Evolutionary conservation across 176 grass and related monocot genomes (phyloP).

Genomic region (Metroxylon sagu): DNA sequence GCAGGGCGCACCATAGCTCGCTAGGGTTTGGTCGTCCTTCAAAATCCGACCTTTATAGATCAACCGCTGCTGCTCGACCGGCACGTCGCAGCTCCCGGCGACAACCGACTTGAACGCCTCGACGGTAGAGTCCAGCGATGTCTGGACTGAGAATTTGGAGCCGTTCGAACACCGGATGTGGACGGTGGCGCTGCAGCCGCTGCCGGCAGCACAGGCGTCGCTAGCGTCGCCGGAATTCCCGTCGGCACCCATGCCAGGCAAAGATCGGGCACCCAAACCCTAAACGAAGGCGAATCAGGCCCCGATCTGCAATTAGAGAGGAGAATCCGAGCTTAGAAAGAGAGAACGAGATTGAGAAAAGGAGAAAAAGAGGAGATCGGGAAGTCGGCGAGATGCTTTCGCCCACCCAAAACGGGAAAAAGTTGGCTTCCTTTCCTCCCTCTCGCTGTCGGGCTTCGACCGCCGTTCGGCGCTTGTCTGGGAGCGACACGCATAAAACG

Average conservation of each 20-base stretch:
- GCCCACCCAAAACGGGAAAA: too few relatives aligned
- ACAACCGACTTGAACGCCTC: slow-evolving; percentile 62
- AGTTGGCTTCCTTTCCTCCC: too few relatives aligned
- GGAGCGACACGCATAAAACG: too few relatives aligned
- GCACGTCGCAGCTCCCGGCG: slow-evolving; percentile 59
- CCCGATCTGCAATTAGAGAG: neutral
- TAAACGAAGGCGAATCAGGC: neutral
- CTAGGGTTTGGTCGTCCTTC: slow-evolving; percentile 90
- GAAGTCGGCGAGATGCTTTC: too few relatives aligned
- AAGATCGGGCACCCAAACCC: neutral
- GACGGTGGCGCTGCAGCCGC: slow-evolving; percentile 29
- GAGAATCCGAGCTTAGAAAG: too few relatives aligned
- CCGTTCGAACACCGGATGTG: slow-evolving; percentile 76
- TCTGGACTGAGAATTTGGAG: slow-evolving; percentile 59
- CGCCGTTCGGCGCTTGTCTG: too few relatives aligned
- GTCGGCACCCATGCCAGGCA: slow-evolving; percentile 32
- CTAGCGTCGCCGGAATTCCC: slow-evolving; percentile 16
- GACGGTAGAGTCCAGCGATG: slow-evolving; percentile 46
- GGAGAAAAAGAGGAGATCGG: too few relatives aligned
- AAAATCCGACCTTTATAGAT: slow-evolving; percentile 96
- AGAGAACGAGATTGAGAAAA: too few relatives aligned
- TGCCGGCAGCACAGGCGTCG: slow-evolving; percentile 19
- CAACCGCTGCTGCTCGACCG: slow-evolving; percentile 87
- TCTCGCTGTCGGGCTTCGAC: too few relatives aligned
- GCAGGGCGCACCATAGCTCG: slow-evolving; percentile 60